Percentiles rank a stretch among this genome's conserved stretches.
These are phyloP conservation scores for Exophiala calicioides DNA, from an alignment of 2,329 filamentous ascomycete species.

Conservation along the genomic window DNA sequence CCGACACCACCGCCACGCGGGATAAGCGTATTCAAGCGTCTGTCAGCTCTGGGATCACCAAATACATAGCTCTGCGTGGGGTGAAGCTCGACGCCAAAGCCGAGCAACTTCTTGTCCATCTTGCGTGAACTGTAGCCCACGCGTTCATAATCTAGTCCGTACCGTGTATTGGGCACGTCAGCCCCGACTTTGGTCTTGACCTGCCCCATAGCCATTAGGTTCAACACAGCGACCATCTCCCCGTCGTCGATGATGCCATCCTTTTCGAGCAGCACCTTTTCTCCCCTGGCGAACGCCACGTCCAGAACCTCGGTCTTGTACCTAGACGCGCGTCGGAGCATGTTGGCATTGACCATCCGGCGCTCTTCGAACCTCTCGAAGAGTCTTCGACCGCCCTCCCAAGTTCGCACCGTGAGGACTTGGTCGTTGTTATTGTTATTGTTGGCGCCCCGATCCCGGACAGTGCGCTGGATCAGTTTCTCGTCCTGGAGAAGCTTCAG, in stretches of 20 bases:
- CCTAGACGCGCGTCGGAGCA: slow-evolving; percentile 42
- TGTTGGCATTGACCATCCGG: slow-evolving; percentile 41
- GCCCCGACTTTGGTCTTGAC: slow-evolving; percentile 39
- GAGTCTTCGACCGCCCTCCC: slow-evolving; percentile 31
- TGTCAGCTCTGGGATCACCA: slow-evolving; percentile 41
- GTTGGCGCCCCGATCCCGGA: too few relatives aligned
- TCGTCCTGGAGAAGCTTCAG: slow-evolving; percentile 41
- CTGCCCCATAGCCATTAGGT: slow-evolving; percentile 35
- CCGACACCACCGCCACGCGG: slow-evolving; percentile 35
- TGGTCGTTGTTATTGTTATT: slow-evolving; percentile 44
- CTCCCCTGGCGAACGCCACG: slow-evolving; percentile 35
- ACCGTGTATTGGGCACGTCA: slow-evolving; percentile 46
- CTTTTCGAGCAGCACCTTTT: slow-evolving; percentile 29
- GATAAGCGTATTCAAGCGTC: slow-evolving; percentile 27
- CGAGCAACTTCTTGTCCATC: slow-evolving; percentile 47
- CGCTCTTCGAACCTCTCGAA: slow-evolving; percentile 47
- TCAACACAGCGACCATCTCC: slow-evolving; percentile 32
- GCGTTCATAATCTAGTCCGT: slow-evolving; percentile 45
- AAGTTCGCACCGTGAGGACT: slow-evolving; percentile 10
- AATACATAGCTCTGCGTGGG: slow-evolving; percentile 41
- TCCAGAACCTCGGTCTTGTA: slow-evolving; percentile 50
- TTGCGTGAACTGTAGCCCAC: slow-evolving; percentile 49
- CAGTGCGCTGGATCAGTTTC: slow-evolving; percentile 23
- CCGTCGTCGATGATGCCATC: slow-evolving; percentile 33
- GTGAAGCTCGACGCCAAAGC: slow-evolving; percentile 44